phyloP scores from a whole-genome alignment of 306 rosid species.

The Boehmeria nivea region DNA sequence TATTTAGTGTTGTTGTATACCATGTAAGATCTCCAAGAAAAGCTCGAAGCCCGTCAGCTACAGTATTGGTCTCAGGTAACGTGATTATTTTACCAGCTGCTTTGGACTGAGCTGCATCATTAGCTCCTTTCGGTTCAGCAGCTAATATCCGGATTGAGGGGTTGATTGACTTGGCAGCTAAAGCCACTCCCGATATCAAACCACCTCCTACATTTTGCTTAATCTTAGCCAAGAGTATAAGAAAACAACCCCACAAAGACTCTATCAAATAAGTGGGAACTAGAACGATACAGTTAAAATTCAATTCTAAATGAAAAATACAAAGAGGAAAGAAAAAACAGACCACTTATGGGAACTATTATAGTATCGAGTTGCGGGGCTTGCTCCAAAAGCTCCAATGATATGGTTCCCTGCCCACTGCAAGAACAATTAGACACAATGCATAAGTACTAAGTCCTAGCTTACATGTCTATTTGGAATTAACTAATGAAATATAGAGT shows the following conservation, averaged over 20 bases:
- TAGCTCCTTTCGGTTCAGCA: constrained; percentile 86
- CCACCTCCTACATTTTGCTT: constrained; percentile 66
- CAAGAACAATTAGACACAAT: constrained; percentile 31
- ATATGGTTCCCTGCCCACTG: constrained; percentile 92
- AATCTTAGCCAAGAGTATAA: not conserved
- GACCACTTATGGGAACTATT: constrained; percentile 84
- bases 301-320: no score
- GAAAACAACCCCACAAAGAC: not conserved
- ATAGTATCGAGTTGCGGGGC: constrained; percentile 65
- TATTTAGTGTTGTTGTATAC: constrained; percentile 24
- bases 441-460: constrained; percentile 7
- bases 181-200: constrained; percentile 78
- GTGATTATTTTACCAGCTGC: constrained; percentile 73
- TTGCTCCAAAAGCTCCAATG: constrained; percentile 81
- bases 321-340: no score
- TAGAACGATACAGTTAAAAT: constrained; percentile 1
- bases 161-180: constrained; percentile 88
- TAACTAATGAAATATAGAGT: no score
- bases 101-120: constrained; percentile 86
- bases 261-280: no score
- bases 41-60: constrained; percentile 91
- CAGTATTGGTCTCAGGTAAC: constrained; percentile 64
- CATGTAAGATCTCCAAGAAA: constrained; percentile 79
- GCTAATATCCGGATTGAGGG: constrained; percentile 67
- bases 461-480: no score